A percentile compares a stretch with the other conserved stretches of the same genome.
phyloP scores from a whole-genome alignment of 2,329 filamentous ascomycete species.

The Aspergillus neotritici region DNA sequence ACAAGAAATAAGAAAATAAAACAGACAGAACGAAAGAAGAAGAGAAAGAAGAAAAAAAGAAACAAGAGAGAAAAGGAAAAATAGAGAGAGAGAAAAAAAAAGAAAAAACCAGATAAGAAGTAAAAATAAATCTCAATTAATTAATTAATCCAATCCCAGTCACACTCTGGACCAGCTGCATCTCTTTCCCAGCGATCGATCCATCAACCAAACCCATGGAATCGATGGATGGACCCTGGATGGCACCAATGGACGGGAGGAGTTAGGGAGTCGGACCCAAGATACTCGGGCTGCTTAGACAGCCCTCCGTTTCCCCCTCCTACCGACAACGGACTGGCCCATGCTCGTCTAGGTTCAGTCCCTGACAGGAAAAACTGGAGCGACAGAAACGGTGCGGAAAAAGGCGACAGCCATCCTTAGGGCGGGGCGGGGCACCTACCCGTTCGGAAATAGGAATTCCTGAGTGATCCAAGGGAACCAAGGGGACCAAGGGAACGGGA shows the following conservation, averaged over 20 bases:
- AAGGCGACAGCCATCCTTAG: constrained; percentile 7
- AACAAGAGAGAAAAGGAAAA: constrained; percentile 8
- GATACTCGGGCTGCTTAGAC: no score
- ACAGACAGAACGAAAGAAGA: background rate
- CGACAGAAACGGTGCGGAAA: constrained; percentile 20
- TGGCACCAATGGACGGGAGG: no score
- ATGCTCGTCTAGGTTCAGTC: constrained; percentile 20
- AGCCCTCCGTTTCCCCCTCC: no score
- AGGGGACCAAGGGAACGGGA: background rate
- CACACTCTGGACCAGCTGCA: constrained; percentile 2
- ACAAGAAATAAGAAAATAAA: background rate
- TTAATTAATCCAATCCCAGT: constrained; percentile 7
- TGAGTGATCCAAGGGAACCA: background rate
- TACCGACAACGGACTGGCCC: constrained; percentile 12
- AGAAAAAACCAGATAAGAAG: background rate
- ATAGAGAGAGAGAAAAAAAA: background rate
- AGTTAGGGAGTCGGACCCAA: no score
- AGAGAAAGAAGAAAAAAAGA: background rate
- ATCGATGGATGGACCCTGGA: background rate
- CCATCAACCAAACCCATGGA: constrained; percentile 10
- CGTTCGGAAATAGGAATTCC: background rate
- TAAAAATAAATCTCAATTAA: constrained; percentile 1
- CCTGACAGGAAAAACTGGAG: constrained; percentile 23
- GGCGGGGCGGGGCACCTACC: constrained; percentile 2
- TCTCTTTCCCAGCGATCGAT: constrained; percentile 7